Evolutionary conservation across 179 eudicot species (phyloP).

Genomic region (Monotropa hypopitys): DNA sequence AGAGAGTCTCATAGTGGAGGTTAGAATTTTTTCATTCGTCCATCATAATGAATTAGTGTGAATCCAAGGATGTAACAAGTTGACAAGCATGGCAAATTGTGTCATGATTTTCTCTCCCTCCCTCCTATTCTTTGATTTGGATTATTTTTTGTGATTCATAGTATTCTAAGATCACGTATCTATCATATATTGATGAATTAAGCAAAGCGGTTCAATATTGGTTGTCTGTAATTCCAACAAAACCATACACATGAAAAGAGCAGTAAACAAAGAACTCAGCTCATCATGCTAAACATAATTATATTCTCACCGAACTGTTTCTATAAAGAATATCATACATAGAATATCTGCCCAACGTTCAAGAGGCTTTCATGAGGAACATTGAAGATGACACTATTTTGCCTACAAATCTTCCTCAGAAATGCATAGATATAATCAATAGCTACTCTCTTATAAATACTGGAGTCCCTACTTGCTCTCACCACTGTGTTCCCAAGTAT

Average conservation of each 20-base stretch:
- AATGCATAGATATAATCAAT: slow-evolving; percentile 90
- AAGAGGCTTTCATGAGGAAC: slow-evolving; percentile 90
- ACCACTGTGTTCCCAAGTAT: slow-evolving; percentile 87
- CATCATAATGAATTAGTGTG: too few species aligned
- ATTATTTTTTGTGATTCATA: too few species aligned
- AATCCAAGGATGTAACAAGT: too few species aligned
- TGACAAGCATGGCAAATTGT: too few species aligned
- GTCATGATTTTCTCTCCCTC: too few species aligned
- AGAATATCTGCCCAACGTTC: slow-evolving; percentile 88
- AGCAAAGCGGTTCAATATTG: too few species aligned
- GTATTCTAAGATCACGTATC: background rate
- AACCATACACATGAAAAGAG: background rate
- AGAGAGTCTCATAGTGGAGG: too few species aligned
- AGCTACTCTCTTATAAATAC: slow-evolving; percentile 50
- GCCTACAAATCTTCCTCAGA: slow-evolving; percentile 94
- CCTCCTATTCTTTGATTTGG: too few species aligned
- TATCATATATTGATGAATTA: background rate
- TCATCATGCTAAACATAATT: background rate
- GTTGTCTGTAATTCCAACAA: background rate
- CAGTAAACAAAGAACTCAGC: background rate
- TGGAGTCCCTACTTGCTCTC: slow-evolving; percentile 62
- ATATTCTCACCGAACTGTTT: background rate
- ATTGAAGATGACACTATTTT: slow-evolving; percentile 85
- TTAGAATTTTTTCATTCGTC: too few species aligned
- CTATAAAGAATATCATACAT: slow-evolving; percentile 34